A percentile compares a stretch with the other conserved stretches of the same genome.
These are phyloP conservation scores for Piedraia hortae DNA, from an alignment of 2,329 filamentous ascomycete genomes.

Conservation along the genomic window DNA sequence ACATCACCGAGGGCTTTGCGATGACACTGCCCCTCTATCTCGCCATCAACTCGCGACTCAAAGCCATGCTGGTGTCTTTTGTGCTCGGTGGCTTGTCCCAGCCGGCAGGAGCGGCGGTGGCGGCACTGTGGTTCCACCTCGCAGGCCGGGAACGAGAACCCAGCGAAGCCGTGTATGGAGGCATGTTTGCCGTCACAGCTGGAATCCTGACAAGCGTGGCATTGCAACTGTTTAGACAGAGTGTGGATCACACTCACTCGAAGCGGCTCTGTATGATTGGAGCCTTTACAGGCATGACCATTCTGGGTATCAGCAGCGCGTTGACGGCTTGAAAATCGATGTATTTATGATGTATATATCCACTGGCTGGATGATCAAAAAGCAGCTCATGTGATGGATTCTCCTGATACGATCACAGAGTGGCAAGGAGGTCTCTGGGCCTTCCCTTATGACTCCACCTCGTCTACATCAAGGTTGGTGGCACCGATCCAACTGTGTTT, in stretches of 20 bases:
- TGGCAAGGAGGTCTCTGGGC: no score
- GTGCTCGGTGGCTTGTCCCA: slow-evolving; percentile 68
- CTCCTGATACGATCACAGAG: no score
- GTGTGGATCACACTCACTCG: slow-evolving; percentile 55
- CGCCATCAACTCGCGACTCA: slow-evolving; percentile 50
- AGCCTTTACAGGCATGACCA: slow-evolving; percentile 62
- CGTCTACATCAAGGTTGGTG: no score
- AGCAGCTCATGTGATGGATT: no score
- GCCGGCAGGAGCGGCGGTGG: slow-evolving; percentile 58
- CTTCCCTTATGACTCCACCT: no score
- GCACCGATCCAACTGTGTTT: no score
- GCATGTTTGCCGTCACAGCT: slow-evolving; percentile 66
- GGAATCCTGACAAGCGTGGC: slow-evolving; percentile 93
- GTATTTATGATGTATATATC: no score
- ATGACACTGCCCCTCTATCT: slow-evolving; percentile 83
- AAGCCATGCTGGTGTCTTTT: slow-evolving; percentile 63
- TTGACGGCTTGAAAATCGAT: slow-evolving; percentile 30
- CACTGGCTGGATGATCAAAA: no score
- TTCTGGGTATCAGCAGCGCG: slow-evolving; percentile 64
- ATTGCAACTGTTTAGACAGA: slow-evolving; percentile 68
- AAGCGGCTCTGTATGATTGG: slow-evolving; percentile 50
- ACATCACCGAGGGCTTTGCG: slow-evolving; percentile 89
- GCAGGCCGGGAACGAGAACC: slow-evolving; percentile 21
- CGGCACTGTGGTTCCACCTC: slow-evolving; percentile 62
- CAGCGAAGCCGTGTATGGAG: slow-evolving; percentile 37